Evolutionary conservation across 78 protist species (phyloP).

Genomic region (Cavenderia fasciculata): DNA sequence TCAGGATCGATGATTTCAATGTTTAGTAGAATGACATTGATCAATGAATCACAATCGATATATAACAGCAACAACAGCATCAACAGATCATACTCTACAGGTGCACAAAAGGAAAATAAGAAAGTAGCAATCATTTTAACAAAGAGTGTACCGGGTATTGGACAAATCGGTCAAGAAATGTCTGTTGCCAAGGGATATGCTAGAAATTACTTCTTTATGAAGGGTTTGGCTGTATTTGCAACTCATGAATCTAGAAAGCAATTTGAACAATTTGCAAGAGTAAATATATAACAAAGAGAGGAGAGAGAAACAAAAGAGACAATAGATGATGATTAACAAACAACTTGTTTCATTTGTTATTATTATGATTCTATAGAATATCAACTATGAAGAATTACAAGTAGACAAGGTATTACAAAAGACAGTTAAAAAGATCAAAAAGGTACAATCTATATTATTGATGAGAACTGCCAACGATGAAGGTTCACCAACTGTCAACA

Average conservation of each 20-base stretch:
- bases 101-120: too few species aligned
- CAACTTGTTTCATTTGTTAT: background rate
- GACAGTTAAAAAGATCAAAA: slow-evolving; percentile 38
- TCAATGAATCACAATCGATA: too few species aligned
- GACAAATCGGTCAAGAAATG: slow-evolving; percentile 64
- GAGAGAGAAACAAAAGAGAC: too few species aligned
- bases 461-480: slow-evolving; percentile 7
- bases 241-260: slow-evolving; percentile 58
- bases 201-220: slow-evolving; percentile 72
- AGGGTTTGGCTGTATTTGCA: slow-evolving; percentile 52
- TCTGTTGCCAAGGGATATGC: slow-evolving; percentile 61
- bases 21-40: too few species aligned
- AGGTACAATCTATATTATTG: slow-evolving; percentile 3
- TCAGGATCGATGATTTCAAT: too few species aligned
- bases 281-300: background rate
- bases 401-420: slow-evolving; percentile 2
- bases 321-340: too few species aligned
- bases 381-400: slow-evolving; percentile 29
- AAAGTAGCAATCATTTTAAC: slow-evolving; percentile 47
- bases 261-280: slow-evolving; percentile 65
- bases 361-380: slow-evolving; percentile 29
- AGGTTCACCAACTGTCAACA: slow-evolving; percentile 4
- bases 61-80: too few species aligned
- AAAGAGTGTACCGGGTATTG: slow-evolving; percentile 13
- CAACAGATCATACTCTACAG: too few species aligned